phyloP scores from a whole-genome alignment of 371 early-diverging fungal genomes.

The Mycotypha africana region DNA sequence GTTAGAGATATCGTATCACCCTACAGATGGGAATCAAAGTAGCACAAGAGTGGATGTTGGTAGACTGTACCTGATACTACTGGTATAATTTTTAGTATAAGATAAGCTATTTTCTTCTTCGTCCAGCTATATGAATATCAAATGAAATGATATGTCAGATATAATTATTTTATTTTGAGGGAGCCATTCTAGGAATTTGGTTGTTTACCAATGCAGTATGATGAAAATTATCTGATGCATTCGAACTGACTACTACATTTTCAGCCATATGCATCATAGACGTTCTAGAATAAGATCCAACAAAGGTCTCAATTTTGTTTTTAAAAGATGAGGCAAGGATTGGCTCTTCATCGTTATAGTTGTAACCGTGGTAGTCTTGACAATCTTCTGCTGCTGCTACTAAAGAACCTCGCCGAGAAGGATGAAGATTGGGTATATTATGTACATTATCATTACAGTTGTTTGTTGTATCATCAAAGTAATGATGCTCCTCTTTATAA shows the following conservation, averaged over 20 bases:
- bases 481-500: too few relatives aligned
- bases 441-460: too few relatives aligned
- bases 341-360: too few relatives aligned
- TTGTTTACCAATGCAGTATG: constrained; percentile 6
- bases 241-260: constrained; percentile 33
- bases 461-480: too few relatives aligned
- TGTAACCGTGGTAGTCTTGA: too few relatives aligned
- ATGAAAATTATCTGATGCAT: not conserved
- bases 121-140: constrained; percentile 2
- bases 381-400: constrained; percentile 9
- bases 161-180: constrained; percentile 1
- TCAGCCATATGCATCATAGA: constrained; percentile 49
- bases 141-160: not conserved
- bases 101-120: constrained; percentile 31
- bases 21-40: too few relatives aligned
- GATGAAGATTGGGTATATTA: constrained; percentile 37
- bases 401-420: constrained; percentile 22
- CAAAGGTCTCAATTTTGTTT: constrained; percentile 23
- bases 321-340: too few relatives aligned
- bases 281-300: constrained; percentile 47
- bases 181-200: too few relatives aligned
- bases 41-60: too few relatives aligned
- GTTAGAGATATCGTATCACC: too few relatives aligned
- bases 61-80: not conserved
- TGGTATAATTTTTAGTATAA: constrained; percentile 1